A percentile compares a stretch with the other conserved stretches of the same genome.
phyloP scores from a whole-genome alignment of 1,139 yeast species.

The Pichia sp. region DNA sequence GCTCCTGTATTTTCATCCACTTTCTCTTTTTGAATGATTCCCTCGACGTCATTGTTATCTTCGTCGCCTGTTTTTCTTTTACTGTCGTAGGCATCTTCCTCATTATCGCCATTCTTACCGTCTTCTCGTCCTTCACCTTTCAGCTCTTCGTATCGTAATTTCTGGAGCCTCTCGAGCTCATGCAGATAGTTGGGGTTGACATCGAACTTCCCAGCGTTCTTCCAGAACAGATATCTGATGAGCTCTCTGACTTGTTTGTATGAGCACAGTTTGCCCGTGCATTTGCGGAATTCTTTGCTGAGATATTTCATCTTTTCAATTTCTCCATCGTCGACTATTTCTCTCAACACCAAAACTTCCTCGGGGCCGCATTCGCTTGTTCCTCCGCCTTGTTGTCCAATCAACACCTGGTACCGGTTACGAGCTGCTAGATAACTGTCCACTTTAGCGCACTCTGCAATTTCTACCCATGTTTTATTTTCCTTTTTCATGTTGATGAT shows the following conservation, averaged over 20 bases:
- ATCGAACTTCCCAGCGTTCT: constrained; percentile 56
- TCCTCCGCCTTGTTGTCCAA: constrained; percentile 81
- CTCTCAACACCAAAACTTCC: constrained; percentile 51
- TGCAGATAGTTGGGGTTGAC: constrained; percentile 41
- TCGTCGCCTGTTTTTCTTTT: too few species aligned
- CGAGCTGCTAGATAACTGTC: constrained; percentile 72
- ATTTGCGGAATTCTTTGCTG: constrained; percentile 56
- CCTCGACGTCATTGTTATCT: not conserved
- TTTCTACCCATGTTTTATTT: constrained; percentile 72
- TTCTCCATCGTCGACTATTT: constrained; percentile 63
- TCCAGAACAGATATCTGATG: constrained; percentile 50
- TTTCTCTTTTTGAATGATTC: not conserved
- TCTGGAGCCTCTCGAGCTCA: constrained; percentile 23
- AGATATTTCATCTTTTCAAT: constrained; percentile 66
- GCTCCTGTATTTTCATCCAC: not conserved
- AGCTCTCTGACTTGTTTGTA: constrained; percentile 55
- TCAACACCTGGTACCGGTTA: constrained; percentile 73
- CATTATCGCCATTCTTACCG: not conserved
- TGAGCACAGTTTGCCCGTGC: constrained; percentile 53
- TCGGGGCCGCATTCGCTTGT: constrained; percentile 60
- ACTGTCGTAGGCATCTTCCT: not conserved
- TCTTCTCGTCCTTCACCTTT: not conserved
- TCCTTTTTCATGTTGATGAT: constrained; percentile 58
- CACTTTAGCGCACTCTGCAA: constrained; percentile 63
- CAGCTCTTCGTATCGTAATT: constrained; percentile 13